Conservation (phyloP, 305 asterid genomes). For the Fraxinus angustifolia region DNA sequence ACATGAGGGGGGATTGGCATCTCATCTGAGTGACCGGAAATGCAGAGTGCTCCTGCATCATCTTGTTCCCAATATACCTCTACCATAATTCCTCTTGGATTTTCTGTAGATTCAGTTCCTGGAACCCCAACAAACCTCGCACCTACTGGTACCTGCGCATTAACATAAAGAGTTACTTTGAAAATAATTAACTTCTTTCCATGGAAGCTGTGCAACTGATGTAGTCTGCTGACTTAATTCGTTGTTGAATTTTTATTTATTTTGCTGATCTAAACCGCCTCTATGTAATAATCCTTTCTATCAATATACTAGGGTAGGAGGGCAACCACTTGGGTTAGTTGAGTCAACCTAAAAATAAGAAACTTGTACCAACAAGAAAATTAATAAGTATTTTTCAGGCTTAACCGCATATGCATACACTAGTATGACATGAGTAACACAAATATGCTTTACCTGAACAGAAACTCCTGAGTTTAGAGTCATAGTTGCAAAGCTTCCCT, state of each 20-base stretch:
- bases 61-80: slow-evolving; percentile 91
- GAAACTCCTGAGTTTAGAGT: slow-evolving; percentile 55
- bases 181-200: not conserved
- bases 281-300: not conserved
- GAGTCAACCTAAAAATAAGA: not conserved
- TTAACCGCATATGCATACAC: not conserved
- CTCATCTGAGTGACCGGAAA: slow-evolving; percentile 63
- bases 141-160: slow-evolving; percentile 67
- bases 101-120: slow-evolving; percentile 56
- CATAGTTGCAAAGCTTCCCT: slow-evolving; percentile 51
- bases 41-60: slow-evolving; percentile 73
- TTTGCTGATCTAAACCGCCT: not conserved
- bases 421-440: not conserved
- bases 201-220: not conserved
- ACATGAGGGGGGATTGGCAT: slow-evolving; percentile 59
- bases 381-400: not conserved
- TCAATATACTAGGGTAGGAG: not conserved
- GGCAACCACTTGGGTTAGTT: not conserved
- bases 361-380: not conserved
- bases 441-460: slow-evolving; percentile 42
- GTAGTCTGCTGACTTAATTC: not conserved
- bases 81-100: slow-evolving; percentile 66
- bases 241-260: not conserved
- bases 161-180: not conserved
- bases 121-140: slow-evolving; percentile 73